Base-by-base conservation (phyloP, 257 asterid species). In the Nicotiana knightiana region DNA sequence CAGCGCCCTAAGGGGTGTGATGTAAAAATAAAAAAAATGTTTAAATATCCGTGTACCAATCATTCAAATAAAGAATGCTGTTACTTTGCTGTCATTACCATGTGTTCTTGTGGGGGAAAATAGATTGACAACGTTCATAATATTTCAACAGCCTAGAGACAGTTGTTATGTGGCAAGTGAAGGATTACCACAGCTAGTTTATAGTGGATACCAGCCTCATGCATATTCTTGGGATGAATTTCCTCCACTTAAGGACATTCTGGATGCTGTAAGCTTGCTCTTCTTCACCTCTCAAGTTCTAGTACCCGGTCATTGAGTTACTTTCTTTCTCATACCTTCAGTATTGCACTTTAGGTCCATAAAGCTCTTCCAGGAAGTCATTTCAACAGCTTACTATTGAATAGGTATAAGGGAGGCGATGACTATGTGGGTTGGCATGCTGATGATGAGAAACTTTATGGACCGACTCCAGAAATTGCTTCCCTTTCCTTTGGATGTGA, bases 401-500 rank as follows among this genome's bases (percentile, higher is more conserved):
- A 95, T 82, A 92, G 97, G 85, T 95, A 93, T 51, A 91, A 90
- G 83, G 97, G 97, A 82, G 99, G 98, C 57, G 89, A 85, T 76
- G 99, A 95, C 87, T 91, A 90, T 82, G 99, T 95, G 48, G 94
- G 99, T 68, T 95, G 99, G 99, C 99, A 95, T 82, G 94, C 99
- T n/a, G 99, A 95, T 80, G 96, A 93, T 83, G 99, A 93, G 93
- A 95, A 93, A 78, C 93, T 92, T 12, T 95, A 95, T 62, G 99
- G 98, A 43, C 94, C 92, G 65, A 88, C 94, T 88, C 99, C 98
- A 8, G 88, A 91, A 85, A 95, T 95, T 68, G 99, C 98, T 75
- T 95, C 99, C 0, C 88, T 95, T 82, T 90, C 99, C 18, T 91
- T 95, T 80, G 99, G 98, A 70, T 92, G 99, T 26, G 98, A 95